Base-by-base conservation (phyloP, 495 filamentous ascomycete species). In the Daldinia childiae region DNA sequence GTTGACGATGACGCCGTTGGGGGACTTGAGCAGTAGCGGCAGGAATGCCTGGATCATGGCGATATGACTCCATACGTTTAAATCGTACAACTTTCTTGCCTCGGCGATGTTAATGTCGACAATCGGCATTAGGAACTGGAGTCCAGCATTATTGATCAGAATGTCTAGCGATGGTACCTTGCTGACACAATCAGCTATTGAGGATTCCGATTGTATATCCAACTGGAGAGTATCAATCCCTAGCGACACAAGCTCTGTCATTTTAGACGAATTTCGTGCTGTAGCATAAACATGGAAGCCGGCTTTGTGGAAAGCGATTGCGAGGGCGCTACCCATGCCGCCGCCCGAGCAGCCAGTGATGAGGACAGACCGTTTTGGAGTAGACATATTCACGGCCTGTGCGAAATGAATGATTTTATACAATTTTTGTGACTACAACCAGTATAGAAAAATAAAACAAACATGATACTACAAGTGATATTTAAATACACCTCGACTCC, bases 141-240 rank as follows among this genome's bases (percentile, higher is more conserved):
- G 29, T 6, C 82, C 85, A 52, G 84, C 83, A 64, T 87, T 87
- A 58, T 87, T 87, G 24, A 87, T 75, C 4, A 88, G 77, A 43
- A 82, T 75, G 54, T 84, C 79, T 2, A 88, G 77, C 19, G 73
- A 75, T 5, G 79, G 71, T 11, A 82, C 75, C 6, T 74, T 71
- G 4, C 12, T 58, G 5, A 43, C 69, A 17, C 58, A 64, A 19
- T 24, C 24, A 3, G 52, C 51, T 34, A 83, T 79, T 15, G 81
- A 81, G 32, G 68, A 61, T 11, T 69, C 48, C 0, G 76, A 79
- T 17, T 74, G 75, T n/a, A 81, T 78, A 48, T 84, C 81, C 1
- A 84, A 66, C 7, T 60, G 39, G 24, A 84, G 43, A 6, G 79
- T 64, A 21, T 78, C 68, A 19, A 84, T 59, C 11, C 63, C 68